These are phyloP conservation scores for Kondoa malvinella DNA, from an alignment of 768 basidiomycete species.

Conservation along the genomic window DNA sequence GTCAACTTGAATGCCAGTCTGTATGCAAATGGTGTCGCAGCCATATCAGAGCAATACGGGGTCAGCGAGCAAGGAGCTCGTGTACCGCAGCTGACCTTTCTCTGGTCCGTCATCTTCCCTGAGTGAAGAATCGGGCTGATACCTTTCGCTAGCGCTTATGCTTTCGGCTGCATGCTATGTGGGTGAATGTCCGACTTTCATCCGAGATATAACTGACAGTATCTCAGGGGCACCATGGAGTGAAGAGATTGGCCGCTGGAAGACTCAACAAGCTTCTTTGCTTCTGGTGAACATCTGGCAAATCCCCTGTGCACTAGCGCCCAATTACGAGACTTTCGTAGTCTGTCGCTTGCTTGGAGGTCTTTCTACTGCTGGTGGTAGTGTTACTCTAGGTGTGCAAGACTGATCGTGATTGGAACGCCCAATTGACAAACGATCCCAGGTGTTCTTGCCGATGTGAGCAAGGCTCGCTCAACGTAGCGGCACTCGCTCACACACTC, in stretches of 20 bases:
- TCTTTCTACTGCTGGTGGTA: conserved; percentile 30
- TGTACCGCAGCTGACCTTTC: conserved; percentile 26
- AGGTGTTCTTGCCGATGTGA: conserved; percentile 26
- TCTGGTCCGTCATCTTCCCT: conserved; percentile 20
- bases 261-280: conserved; percentile 26
- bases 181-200: conserved; percentile 8
- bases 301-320: conserved; percentile 27
- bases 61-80: conserved; percentile 27
- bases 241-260: conserved; percentile 28
- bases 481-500: background rate
- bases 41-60: conserved; percentile 24
- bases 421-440: background rate
- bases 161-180: background rate
- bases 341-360: conserved; percentile 28
- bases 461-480: background rate
- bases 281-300: conserved; percentile 31
- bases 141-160: background rate
- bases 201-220: conserved; percentile 6
- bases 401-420: conserved; percentile 20
- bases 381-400: conserved; percentile 21
- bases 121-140: conserved; percentile 28
- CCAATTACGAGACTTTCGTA: conserved; percentile 27
- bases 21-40: conserved; percentile 27
- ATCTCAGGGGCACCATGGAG: conserved; percentile 26
- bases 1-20: conserved; percentile 26